Conservation (phyloP, 805 yeast species). For the Lachancea quebecensis region DNA sequence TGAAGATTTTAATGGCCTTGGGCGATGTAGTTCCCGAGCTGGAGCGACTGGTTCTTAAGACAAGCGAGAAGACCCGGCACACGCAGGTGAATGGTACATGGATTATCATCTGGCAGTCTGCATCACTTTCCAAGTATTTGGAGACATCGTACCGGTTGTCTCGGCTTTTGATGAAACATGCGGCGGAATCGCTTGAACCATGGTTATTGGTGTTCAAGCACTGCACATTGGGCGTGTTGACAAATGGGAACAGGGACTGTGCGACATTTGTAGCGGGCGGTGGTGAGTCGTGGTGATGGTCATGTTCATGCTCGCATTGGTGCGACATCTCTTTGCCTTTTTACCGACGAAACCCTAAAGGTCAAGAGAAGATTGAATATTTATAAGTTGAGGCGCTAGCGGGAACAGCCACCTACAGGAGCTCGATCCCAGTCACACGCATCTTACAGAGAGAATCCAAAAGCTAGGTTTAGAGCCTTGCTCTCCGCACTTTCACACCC, state of each 20-base stretch:
- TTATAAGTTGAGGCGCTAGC: no score
- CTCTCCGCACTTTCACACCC: no score
- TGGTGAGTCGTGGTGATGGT: slow-evolving; percentile 32
- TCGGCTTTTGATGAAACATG: slow-evolving; percentile 45
- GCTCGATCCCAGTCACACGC: no score
- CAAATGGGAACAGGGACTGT: slow-evolving; percentile 57
- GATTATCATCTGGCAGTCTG: slow-evolving; percentile 73
- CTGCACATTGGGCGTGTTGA: slow-evolving; percentile 52
- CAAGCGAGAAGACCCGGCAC: slow-evolving; percentile 67
- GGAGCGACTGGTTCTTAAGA: slow-evolving; percentile 49
- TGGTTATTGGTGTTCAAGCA: slow-evolving; percentile 58
- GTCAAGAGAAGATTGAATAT: no score
- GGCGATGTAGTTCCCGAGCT: slow-evolving; percentile 55
- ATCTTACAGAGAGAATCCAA: no score
- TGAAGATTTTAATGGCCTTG: slow-evolving; percentile 57
- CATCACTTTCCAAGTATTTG: slow-evolving; percentile 53
- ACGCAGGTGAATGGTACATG: slow-evolving; percentile 73
- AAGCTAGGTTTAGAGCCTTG: no score
- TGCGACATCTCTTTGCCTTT: slow-evolving; percentile 23
- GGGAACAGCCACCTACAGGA: no score
- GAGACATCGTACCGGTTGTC: slow-evolving; percentile 44
- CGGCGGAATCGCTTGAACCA: slow-evolving; percentile 33
- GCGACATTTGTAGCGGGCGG: slow-evolving; percentile 65
- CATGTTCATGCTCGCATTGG: slow-evolving; percentile 28
- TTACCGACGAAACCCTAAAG: no score